Evolutionary conservation across 306 rosid genomes (phyloP).

Genomic region (Begonia peltatifolia): DNA sequence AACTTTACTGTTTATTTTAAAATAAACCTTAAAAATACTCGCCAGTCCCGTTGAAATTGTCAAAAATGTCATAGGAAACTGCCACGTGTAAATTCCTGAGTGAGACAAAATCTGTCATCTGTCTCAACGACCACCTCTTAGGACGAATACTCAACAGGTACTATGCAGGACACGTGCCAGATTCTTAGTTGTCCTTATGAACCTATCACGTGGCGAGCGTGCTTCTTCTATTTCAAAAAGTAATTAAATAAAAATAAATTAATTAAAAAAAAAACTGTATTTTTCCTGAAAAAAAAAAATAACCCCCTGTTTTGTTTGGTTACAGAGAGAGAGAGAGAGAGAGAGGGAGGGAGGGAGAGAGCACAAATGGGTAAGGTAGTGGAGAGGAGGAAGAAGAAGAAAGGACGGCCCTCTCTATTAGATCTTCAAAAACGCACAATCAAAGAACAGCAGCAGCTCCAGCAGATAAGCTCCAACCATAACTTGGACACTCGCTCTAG

Average conservation of each 20-base stretch:
- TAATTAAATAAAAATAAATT: background rate
- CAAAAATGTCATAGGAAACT: background rate
- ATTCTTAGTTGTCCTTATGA: background rate
- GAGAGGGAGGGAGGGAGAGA: constrained; percentile 17
- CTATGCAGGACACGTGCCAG: constrained; percentile 8
- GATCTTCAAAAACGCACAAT: constrained; percentile 57
- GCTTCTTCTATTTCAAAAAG: constrained; percentile 8
- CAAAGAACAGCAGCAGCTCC: constrained; percentile 16
- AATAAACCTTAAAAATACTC: too few relatives aligned
- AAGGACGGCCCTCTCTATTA: constrained; percentile 61
- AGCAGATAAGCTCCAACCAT: constrained; percentile 11
- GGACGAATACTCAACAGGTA: background rate
- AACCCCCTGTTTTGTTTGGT: constrained; percentile 33
- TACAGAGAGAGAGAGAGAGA: constrained; percentile 19
- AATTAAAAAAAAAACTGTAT: background rate
- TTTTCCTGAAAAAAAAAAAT: constrained; percentile 8
- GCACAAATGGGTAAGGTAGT: constrained; percentile 55
- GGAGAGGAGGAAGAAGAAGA: constrained; percentile 68
- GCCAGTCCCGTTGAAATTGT: too few relatives aligned
- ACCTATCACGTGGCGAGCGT: constrained; percentile 28
- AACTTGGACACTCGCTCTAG: constrained; percentile 20
- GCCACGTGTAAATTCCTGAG: constrained; percentile 3
- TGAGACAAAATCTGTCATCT: constrained; percentile 4
- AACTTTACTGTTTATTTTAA: too few relatives aligned
- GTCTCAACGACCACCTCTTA: background rate